Conservation (phyloP, 2,329 filamentous ascomycete genomes). For the Fusarium graminum region DNA sequence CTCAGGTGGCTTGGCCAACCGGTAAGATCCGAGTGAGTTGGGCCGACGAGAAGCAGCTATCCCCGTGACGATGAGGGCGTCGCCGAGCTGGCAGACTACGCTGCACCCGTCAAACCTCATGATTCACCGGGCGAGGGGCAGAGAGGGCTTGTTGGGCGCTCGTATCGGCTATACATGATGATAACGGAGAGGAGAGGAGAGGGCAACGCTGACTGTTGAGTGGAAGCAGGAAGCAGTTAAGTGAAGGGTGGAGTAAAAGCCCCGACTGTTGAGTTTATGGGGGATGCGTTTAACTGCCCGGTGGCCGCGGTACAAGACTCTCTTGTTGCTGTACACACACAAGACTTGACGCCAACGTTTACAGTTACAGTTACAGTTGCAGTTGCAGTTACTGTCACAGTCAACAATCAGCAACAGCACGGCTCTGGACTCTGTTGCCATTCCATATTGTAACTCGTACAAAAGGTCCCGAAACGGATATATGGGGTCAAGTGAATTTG, state of each 20-base stretch:
- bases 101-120: slow-evolving; percentile 14
- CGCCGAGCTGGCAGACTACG: slow-evolving; percentile 9
- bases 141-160: slow-evolving; percentile 1
- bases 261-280: slow-evolving; percentile 12
- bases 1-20: slow-evolving; percentile 41
- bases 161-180: slow-evolving; percentile 9
- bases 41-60: slow-evolving; percentile 34
- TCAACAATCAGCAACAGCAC: not conserved
- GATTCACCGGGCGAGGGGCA: not conserved
- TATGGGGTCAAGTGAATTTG: slow-evolving; percentile 12
- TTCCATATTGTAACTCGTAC: slow-evolving; percentile 5
- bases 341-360: not conserved
- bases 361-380: not conserved
- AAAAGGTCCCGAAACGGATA: not conserved
- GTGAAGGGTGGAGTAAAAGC: slow-evolving; percentile 15
- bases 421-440: slow-evolving; percentile 19
- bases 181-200: slow-evolving; percentile 2
- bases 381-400: not conserved
- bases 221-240: slow-evolving; percentile 6
- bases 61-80: slow-evolving; percentile 13
- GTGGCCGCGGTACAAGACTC: not conserved
- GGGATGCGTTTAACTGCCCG: not conserved
- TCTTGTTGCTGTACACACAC: not conserved
- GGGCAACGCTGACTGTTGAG: slow-evolving; percentile 1
- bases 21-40: slow-evolving; percentile 45